Percentiles rank a stretch among this genome's conserved stretches.
Conservation (phyloP, 2,329 filamentous ascomycete genomes). For the Spiromastix sp. region DNA sequence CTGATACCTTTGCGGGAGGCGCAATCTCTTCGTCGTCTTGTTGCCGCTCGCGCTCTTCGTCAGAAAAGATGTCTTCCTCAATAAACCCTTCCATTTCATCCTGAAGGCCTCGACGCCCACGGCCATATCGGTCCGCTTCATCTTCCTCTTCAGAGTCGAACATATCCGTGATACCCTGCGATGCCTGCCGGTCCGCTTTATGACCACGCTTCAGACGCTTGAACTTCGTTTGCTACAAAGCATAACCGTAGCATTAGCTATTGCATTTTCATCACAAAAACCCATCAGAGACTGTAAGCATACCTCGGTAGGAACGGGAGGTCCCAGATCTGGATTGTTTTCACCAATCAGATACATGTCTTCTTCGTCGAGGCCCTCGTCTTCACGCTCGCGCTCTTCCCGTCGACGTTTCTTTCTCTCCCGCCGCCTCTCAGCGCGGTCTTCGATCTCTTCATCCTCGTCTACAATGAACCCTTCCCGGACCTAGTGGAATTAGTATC, state of each 20-base stretch:
- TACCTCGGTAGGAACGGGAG: conserved; percentile 61
- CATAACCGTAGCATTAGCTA: conserved; percentile 4
- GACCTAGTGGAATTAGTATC: conserved; percentile 44
- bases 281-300: conserved; percentile 14
- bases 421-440: conserved; percentile 47
- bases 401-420: conserved; percentile 68
- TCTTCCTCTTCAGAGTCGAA: conserved; percentile 92
- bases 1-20: conserved; percentile 59
- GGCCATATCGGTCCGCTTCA: conserved; percentile 42
- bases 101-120: conserved; percentile 44
- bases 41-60: conserved; percentile 66
- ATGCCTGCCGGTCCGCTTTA: conserved; percentile 55
- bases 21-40: conserved; percentile 84
- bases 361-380: conserved; percentile 80
- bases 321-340: conserved; percentile 59
- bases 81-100: conserved; percentile 95
- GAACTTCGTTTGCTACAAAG: conserved; percentile 63
- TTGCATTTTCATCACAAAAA: not conserved
- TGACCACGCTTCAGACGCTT: conserved; percentile 92
- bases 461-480: conserved; percentile 94
- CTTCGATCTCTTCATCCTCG: conserved; percentile 73
- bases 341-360: conserved; percentile 92
- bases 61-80: conserved; percentile 85
- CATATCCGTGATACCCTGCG: conserved; percentile 76
- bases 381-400: conserved; percentile 71